A percentile compares a stretch with the other conserved stretches of the same genome.
phyloP scores from a whole-genome alignment of 2,329 filamentous ascomycete genomes.

The Botrytis aclada region DNA sequence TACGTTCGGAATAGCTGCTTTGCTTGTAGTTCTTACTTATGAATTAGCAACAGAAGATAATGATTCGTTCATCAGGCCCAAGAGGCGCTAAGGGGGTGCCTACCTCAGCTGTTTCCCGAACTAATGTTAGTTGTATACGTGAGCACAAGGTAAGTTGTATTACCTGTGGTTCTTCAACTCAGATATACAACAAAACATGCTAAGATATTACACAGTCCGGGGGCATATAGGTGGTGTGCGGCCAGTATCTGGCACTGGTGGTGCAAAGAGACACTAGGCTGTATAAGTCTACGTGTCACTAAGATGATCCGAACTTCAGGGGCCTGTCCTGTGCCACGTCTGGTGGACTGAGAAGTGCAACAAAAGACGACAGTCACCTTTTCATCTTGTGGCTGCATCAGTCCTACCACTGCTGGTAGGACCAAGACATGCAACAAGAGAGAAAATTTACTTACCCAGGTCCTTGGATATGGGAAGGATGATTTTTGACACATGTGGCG shows the following conservation, averaged over 20 bases:
- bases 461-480: not conserved
- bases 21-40: not conserved
- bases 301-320: not conserved
- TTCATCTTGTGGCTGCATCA: not conserved
- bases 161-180: not conserved
- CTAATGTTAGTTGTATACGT: not conserved
- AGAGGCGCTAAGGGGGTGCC: not conserved
- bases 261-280: not conserved
- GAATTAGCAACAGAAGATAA: not conserved
- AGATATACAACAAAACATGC: not conserved
- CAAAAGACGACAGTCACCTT: not conserved
- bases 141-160: not conserved
- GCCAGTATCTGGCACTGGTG: not conserved
- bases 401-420: not conserved
- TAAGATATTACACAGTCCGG: not conserved
- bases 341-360: not conserved
- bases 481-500: not conserved
- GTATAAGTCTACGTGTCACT: not conserved
- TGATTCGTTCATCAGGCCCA: too few relatives aligned
- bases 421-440: conserved; percentile 10
- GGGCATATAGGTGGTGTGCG: not conserved
- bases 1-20: not conserved
- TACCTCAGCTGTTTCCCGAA: not conserved
- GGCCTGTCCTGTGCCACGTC: not conserved
- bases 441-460: not conserved